Conservation (phyloP, 345 rosid genomes). For the Arabis hirsuta region DNA sequence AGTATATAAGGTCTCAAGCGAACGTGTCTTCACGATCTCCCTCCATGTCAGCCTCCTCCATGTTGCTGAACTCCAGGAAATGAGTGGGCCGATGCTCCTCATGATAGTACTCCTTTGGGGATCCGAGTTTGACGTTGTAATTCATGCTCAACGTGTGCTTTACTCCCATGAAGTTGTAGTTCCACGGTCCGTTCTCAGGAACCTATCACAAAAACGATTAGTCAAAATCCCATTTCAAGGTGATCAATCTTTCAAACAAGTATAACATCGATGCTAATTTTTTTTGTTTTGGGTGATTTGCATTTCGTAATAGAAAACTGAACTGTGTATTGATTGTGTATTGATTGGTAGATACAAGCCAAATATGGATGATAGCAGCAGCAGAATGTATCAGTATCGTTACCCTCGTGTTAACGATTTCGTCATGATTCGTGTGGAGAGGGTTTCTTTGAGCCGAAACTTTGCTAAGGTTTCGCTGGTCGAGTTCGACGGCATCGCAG, state of each 20-base stretch:
- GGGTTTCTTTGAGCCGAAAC: no score
- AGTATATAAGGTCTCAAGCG: slow-evolving; percentile 38
- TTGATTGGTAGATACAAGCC: no score
- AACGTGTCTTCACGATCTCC: slow-evolving; percentile 96
- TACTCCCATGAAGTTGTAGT: slow-evolving; percentile 98
- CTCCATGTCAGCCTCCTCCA: slow-evolving; percentile 81
- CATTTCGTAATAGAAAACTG: no score
- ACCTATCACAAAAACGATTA: slow-evolving; percentile 46
- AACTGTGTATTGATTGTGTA: no score
- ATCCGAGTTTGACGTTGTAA: slow-evolving; percentile 85
- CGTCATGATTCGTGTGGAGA: no score
- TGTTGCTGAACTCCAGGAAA: slow-evolving; percentile 92
- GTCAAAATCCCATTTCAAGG: not conserved
- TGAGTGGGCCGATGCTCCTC: slow-evolving; percentile 97
- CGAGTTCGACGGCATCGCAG: no score
- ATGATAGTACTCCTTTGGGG: slow-evolving; percentile 82
- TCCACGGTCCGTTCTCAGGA: slow-evolving; percentile 97
- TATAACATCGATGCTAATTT: no score
- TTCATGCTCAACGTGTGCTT: slow-evolving; percentile 94
- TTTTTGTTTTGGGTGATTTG: slow-evolving; percentile 53
- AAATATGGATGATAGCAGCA: no score
- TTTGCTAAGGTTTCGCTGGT: no score
- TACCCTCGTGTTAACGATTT: no score
- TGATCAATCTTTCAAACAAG: slow-evolving; percentile 13
- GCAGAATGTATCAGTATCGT: no score